Percentiles rank a stretch among this genome's conserved stretches.
These are phyloP conservation scores for Scolecobasidium constrictum DNA, from an alignment of 2,329 filamentous ascomycete species.

Conservation along the genomic window DNA sequence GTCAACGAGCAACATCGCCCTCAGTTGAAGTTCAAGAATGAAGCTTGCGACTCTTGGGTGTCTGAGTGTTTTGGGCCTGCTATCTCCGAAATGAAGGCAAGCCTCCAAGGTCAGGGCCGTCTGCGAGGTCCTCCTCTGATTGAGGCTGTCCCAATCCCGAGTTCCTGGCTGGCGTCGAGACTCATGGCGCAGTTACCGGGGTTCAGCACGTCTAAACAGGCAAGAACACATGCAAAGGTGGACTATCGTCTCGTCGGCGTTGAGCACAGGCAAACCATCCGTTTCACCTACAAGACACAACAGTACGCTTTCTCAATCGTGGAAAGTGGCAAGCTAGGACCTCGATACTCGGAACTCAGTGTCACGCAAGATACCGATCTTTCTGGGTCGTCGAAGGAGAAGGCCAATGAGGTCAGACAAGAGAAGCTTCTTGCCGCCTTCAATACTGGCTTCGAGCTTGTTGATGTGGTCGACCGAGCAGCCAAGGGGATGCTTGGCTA, in stretches of 20 bases:
- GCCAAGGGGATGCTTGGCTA: neutral
- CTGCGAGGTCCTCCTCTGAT: neutral
- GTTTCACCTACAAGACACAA: conserved; percentile 3
- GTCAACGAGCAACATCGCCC: neutral
- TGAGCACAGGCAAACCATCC: conserved; percentile 4
- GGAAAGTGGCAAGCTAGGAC: conserved; percentile 7
- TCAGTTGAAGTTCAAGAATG: neutral
- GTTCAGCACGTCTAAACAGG: no score
- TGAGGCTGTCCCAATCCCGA: neutral
- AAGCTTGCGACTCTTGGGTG: no score
- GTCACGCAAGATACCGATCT: neutral
- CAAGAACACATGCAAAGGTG: neutral
- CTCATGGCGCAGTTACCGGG: neutral
- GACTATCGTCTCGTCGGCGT: conserved; percentile 7
- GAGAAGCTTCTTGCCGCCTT: neutral
- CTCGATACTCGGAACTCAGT: neutral
- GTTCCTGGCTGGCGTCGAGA: neutral
- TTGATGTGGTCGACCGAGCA: conserved; percentile 2
- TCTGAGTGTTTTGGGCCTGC: neutral
- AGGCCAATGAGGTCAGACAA: neutral
- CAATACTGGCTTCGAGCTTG: neutral
- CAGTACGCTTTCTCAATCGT: conserved; percentile 2
- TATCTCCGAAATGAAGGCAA: neutral
- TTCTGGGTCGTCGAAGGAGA: neutral
- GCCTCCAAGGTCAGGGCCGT: neutral